Evolutionary conservation across 2,329 filamentous ascomycete species (phyloP).

Genomic region (Blastomyces gilchristii): DNA sequence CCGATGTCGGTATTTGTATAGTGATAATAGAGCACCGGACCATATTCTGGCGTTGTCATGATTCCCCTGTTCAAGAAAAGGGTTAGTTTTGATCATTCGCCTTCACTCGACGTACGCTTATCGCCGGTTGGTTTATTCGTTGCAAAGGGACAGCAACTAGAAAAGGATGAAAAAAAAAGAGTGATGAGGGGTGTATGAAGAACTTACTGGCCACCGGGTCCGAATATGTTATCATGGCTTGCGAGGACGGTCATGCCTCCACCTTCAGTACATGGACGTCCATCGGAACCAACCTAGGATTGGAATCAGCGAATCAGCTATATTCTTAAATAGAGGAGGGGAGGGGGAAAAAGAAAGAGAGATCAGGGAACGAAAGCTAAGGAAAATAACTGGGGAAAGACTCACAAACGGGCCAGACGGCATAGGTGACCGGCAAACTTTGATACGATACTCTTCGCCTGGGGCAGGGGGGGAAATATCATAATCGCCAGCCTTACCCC

Average conservation of each 20-base stretch:
- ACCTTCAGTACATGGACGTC: slow-evolving; percentile 41
- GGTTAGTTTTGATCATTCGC: slow-evolving; percentile 6
- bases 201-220: slow-evolving; percentile 55
- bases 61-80: slow-evolving; percentile 2
- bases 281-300: slow-evolving; percentile 41
- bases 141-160: too few relatives aligned
- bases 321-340: background rate
- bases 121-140: background rate
- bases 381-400: background rate
- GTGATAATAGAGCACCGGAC: slow-evolving; percentile 8
- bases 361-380: background rate
- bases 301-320: background rate
- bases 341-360: too few relatives aligned
- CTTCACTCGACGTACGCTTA: background rate
- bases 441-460: slow-evolving; percentile 53
- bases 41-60: slow-evolving; percentile 1
- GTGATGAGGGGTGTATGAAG: slow-evolving; percentile 23
- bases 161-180: slow-evolving; percentile 19
- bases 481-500: slow-evolving; percentile 3
- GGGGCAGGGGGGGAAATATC: slow-evolving; percentile 32
- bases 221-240: slow-evolving; percentile 52
- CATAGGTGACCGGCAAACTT: slow-evolving; percentile 48
- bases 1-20: slow-evolving; percentile 6
- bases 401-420: slow-evolving; percentile 45
- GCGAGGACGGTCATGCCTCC: slow-evolving; percentile 53